phyloP scores from a whole-genome alignment of 768 basidiomycete species.

The Mycena rosella region DNA sequence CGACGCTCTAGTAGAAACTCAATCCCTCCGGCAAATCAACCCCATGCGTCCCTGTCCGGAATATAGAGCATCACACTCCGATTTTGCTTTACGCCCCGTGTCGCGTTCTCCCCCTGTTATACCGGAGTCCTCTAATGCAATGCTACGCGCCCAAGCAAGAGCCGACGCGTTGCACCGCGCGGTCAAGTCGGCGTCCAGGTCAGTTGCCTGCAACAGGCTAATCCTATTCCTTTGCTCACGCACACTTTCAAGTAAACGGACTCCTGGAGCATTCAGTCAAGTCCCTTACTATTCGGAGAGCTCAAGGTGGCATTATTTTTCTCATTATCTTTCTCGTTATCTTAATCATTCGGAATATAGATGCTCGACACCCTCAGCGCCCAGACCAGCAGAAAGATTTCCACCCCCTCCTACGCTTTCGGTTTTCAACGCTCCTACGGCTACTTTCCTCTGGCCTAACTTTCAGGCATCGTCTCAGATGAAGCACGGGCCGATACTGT shows the following conservation, averaged over 20 bases:
- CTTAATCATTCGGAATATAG: not conserved
- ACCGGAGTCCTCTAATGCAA: not conserved
- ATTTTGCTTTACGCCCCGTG: constrained; percentile 24
- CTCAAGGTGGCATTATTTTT: constrained; percentile 4
- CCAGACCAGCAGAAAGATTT: constrained; percentile 2
- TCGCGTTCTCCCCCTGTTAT: not conserved
- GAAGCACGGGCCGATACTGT: constrained; percentile 53
- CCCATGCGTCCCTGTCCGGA: constrained; percentile 5
- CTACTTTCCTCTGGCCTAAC: constrained; percentile 63
- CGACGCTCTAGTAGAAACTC: not conserved
- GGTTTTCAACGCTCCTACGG: constrained; percentile 57
- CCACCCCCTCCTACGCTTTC: constrained; percentile 46
- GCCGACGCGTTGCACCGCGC: constrained; percentile 19
- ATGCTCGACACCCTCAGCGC: not conserved
- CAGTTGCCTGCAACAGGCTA: not conserved
- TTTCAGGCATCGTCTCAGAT: constrained; percentile 60
- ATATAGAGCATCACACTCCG: constrained; percentile 8
- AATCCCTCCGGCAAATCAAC: constrained; percentile 10
- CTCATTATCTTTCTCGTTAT: not conserved
- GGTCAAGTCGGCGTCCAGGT: constrained; percentile 6
- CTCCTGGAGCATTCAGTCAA: not conserved
- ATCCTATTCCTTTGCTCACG: not conserved
- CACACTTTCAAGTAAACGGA: not conserved
- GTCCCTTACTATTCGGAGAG: not conserved
- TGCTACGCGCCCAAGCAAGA: constrained; percentile 18